Percentiles rank a stretch among this genome's conserved stretches.
These are phyloP conservation scores for Debaryomyces sp. DNA, from an alignment of 1,139 yeast genomes.

Conservation along the genomic window DNA sequence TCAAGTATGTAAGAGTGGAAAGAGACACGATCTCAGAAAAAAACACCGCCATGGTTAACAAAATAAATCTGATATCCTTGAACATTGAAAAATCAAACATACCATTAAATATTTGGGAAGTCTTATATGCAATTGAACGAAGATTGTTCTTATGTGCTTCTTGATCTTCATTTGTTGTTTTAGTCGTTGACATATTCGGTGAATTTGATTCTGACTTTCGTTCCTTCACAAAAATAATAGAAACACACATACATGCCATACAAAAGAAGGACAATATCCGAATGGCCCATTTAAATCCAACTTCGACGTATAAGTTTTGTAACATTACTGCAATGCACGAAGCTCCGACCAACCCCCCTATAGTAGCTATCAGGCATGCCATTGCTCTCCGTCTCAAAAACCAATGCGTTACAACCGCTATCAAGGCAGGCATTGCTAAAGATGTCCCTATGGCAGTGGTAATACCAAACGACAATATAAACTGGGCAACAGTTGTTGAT, in stretches of 20 bases:
- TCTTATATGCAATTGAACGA: not conserved
- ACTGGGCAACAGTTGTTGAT: constrained; percentile 56
- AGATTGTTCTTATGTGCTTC: not conserved
- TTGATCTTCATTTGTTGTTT: no score
- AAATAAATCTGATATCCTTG: constrained; percentile 41
- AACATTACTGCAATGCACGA: constrained; percentile 59
- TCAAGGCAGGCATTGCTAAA: constrained; percentile 57
- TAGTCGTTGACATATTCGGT: not conserved
- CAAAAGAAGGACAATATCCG: constrained; percentile 56
- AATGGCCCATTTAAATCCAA: constrained; percentile 67
- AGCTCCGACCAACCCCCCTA: constrained; percentile 69
- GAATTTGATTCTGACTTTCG: constrained; percentile 22
- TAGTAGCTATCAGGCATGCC: constrained; percentile 59
- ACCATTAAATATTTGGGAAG: constrained; percentile 22
- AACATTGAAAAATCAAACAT: constrained; percentile 45
- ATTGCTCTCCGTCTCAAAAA: constrained; percentile 56
- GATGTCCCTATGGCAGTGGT: constrained; percentile 61
- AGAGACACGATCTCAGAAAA: constrained; percentile 52
- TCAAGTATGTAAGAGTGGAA: constrained; percentile 52
- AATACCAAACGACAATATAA: constrained; percentile 59
- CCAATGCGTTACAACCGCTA: constrained; percentile 65
- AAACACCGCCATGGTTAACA: constrained; percentile 45
- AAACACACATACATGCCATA: constrained; percentile 38
- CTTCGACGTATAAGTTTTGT: constrained; percentile 42
- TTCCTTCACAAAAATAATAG: constrained; percentile 48